Conservation (phyloP, 306 rosid species). For the Vigna mungo region DNA sequence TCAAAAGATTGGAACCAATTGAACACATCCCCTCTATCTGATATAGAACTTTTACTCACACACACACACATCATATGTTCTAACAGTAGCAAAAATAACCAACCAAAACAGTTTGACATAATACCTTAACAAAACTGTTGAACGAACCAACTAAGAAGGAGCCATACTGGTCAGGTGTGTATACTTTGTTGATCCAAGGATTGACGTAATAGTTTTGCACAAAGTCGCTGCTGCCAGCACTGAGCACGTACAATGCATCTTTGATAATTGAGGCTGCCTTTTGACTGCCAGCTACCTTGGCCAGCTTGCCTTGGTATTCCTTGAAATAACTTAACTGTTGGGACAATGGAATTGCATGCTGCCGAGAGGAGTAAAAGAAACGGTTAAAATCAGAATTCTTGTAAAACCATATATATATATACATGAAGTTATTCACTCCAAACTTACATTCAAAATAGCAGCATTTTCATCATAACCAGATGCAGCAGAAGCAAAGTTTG, state of each 20-base stretch:
- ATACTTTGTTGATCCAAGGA: slow-evolving; percentile 66
- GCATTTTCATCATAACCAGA: slow-evolving; percentile 94
- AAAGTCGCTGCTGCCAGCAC: slow-evolving; percentile 88
- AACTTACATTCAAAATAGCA: slow-evolving; percentile 68
- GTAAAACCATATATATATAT: background rate
- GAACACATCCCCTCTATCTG: background rate
- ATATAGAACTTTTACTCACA: background rate
- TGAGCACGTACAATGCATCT: slow-evolving; percentile 72
- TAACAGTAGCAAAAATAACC: background rate
- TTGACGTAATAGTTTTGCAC: slow-evolving; percentile 90
- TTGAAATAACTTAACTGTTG: slow-evolving; percentile 74
- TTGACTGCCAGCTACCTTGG: slow-evolving; percentile 74
- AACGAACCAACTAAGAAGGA: slow-evolving; percentile 61
- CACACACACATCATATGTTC: background rate
- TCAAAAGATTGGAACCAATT: background rate
- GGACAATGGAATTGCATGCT: slow-evolving; percentile 93
- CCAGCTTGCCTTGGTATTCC: slow-evolving; percentile 83
- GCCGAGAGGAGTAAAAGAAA: slow-evolving; percentile 39
- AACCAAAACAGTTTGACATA: background rate
- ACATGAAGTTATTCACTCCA: background rate
- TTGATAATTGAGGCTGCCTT: slow-evolving; percentile 79
- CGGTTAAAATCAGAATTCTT: background rate
- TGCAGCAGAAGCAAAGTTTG: slow-evolving; percentile 97
- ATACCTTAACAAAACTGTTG: slow-evolving; percentile 73
- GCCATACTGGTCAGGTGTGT: slow-evolving; percentile 77